Evolutionary conservation across 495 filamentous ascomycete species (phyloP).

Genomic region (Aspergillus nanangensis): DNA sequence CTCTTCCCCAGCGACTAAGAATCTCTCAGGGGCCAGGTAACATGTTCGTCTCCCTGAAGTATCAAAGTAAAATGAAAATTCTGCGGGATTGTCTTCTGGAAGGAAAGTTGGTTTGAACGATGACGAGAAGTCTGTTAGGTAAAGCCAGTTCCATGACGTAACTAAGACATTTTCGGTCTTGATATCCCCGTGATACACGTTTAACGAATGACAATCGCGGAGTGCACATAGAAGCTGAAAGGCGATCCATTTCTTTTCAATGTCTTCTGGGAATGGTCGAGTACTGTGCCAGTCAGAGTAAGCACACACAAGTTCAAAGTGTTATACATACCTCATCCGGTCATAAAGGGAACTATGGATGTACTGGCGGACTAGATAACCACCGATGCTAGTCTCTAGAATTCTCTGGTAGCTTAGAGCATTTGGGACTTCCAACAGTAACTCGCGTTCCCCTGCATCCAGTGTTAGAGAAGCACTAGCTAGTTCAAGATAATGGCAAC

Average conservation of each 20-base stretch:
- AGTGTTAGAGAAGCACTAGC: constrained; percentile 18
- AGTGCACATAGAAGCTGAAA: constrained; percentile 93
- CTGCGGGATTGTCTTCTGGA: constrained; percentile 94
- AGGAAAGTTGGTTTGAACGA: constrained; percentile 94
- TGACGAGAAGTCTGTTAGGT: constrained; percentile 91
- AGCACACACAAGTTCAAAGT: not conserved
- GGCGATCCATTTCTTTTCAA: constrained; percentile 98
- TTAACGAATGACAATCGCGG: constrained; percentile 85
- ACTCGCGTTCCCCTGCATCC: constrained; percentile 67
- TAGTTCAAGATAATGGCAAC: constrained; percentile 20
- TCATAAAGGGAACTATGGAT: constrained; percentile 97
- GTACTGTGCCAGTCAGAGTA: constrained; percentile 53
- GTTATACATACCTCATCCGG: constrained; percentile 62
- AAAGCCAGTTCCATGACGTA: constrained; percentile 99
- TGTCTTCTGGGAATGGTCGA: constrained; percentile 92
- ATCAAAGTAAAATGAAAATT: constrained; percentile 97
- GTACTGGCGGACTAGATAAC: constrained; percentile 94
- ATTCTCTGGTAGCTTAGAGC: constrained; percentile 85
- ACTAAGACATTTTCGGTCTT: constrained; percentile 96
- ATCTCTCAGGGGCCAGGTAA: constrained; percentile 93
- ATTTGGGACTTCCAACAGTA: constrained; percentile 81
- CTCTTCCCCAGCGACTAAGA: constrained; percentile 65
- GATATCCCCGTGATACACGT: constrained; percentile 95
- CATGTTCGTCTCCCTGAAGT: constrained; percentile 89
- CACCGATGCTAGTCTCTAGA: constrained; percentile 83